Base-by-base conservation (phyloP, 805 yeast genomes). In the Metschnikowia orientalis region DNA sequence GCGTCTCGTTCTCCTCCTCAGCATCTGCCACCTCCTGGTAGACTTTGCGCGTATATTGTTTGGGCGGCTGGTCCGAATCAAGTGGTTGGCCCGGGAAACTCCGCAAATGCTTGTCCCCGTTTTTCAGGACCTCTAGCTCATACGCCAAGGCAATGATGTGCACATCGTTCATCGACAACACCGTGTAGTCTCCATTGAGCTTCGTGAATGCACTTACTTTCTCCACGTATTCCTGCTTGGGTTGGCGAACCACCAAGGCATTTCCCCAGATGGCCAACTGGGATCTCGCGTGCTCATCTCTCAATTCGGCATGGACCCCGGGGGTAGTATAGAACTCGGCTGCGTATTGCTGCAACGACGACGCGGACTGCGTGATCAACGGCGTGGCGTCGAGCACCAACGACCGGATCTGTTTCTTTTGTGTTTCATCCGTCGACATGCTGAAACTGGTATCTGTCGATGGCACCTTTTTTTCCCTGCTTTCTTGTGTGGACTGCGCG, bases 111-210 rank as follows among this genome's bases (percentile, higher is more conserved):
- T 79, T 71, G 30, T 77, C 81, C 11, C 90, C 90, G 28, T 72
- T 64, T 45, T 79, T 79, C 54, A 86, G 90, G 34, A 69, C 66
- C 44, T 89, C 95, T 31, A 92, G 59, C 54, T 92, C 97, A 53
- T 87, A 89, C 1, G 95, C 77, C 46, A 92, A 69, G 0, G 99
- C 97, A 40, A 94, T 70, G 36, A 92, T 81, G 52, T 89, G 96
- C 22, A 92, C 65, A 81, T 92, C 99, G 44, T 94, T 89, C 23
- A 79, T 74, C 45, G 95, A 85, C 36, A 92, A 69, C 4, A 90
- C 98, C 4, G 83, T 64, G 44, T 69, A 83, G 64, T 92, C 99
- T 55, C 99, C 99, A 1, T 97, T 89, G 30, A 82, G 63, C 50
- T 74, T 81, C 8, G 97, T 81, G 61, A 92, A 90, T 4, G 72